phyloP scores from a whole-genome alignment of 2,329 filamentous ascomycete species.

The Thielaviopsis punctulata region DNA sequence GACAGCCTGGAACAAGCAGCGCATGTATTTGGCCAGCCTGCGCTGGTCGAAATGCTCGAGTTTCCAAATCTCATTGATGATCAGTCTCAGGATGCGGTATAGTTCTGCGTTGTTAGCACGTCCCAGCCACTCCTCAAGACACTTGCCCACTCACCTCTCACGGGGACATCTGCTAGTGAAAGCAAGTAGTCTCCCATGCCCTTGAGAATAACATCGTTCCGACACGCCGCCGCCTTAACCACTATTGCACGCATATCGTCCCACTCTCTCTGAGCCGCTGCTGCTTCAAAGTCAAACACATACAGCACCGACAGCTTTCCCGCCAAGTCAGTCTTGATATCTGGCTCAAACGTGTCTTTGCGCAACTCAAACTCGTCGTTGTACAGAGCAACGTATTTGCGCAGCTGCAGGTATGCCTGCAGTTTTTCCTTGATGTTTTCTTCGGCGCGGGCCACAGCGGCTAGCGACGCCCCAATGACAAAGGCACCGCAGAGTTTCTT shows the following conservation, averaged over 20 bases:
- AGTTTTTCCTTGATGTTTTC: conserved; percentile 33
- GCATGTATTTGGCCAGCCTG: conserved; percentile 58
- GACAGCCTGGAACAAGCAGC: conserved; percentile 56
- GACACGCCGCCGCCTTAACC: conserved; percentile 27
- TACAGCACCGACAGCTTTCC: conserved; percentile 49
- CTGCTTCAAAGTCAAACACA: conserved; percentile 66
- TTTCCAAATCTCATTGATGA: conserved; percentile 51
- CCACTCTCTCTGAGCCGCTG: conserved; percentile 49
- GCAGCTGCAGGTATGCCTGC: conserved; percentile 44
- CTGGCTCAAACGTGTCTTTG: conserved; percentile 4
- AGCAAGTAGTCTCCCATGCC: conserved; percentile 50
- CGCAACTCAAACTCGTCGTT: conserved; percentile 19
- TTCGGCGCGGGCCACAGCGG: conserved; percentile 33
- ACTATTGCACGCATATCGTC: conserved; percentile 46
- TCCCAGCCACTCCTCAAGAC: background rate
- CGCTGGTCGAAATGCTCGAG: conserved; percentile 36
- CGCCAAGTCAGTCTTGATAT: conserved; percentile 29
- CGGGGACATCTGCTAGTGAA: conserved; percentile 29
- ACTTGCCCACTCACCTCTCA: conserved; percentile 25
- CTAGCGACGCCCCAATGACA: conserved; percentile 35
- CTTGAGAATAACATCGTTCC: conserved; percentile 33
- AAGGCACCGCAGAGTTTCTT: conserved; percentile 57
- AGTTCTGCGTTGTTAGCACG: conserved; percentile 23
- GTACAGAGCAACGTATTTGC: conserved; percentile 44
- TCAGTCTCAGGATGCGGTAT: conserved; percentile 40